A percentile compares a stretch with the other conserved stretches of the same genome.
Conservation (phyloP, 495 filamentous ascomycete genomes). For the Copromyces sp. region DNA sequence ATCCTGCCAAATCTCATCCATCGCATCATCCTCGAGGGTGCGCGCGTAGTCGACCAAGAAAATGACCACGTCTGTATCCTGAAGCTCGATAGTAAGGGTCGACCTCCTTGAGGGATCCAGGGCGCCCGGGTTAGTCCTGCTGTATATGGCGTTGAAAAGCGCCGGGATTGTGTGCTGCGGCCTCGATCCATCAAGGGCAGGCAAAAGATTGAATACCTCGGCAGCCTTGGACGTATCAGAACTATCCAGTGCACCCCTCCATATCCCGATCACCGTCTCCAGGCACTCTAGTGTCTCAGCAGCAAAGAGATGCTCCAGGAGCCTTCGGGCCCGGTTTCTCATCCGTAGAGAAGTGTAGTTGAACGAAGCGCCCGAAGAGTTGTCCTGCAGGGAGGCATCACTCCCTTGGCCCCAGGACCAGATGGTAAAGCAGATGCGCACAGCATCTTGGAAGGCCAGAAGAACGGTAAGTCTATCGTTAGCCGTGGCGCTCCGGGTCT, state of each 20-base stretch:
- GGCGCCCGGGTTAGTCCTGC: conserved; percentile 73
- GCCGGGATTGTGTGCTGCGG: conserved; percentile 90
- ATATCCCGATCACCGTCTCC: conserved; percentile 79
- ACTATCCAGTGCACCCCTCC: conserved; percentile 42
- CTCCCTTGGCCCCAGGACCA: conserved; percentile 83
- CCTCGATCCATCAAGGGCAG: conserved; percentile 82
- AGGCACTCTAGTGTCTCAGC: conserved; percentile 92
- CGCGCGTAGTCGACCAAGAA: conserved; percentile 84
- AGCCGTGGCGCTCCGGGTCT: conserved; percentile 65
- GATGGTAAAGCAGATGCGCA: conserved; percentile 80
- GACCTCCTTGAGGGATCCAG: conserved; percentile 75
- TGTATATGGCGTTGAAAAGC: conserved; percentile 96
- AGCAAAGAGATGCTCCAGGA: conserved; percentile 86
- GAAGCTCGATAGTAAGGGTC: conserved; percentile 71
- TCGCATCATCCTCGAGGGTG: conserved; percentile 92
- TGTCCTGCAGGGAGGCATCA: conserved; percentile 48
- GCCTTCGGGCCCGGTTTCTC: conserved; percentile 74
- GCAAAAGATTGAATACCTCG: conserved; percentile 70
- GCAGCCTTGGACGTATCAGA: conserved; percentile 27
- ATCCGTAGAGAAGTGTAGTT: conserved; percentile 80
- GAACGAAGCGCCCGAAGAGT: conserved; percentile 69
- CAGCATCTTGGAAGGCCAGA: conserved; percentile 93
- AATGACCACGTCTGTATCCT: conserved; percentile 70
- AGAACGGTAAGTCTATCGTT: conserved; percentile 90
- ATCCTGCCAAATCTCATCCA: conserved; percentile 97